Evolutionary conservation across 2,329 filamentous ascomycete species (phyloP).

Genomic region (Coniochaeta ligniaria): DNA sequence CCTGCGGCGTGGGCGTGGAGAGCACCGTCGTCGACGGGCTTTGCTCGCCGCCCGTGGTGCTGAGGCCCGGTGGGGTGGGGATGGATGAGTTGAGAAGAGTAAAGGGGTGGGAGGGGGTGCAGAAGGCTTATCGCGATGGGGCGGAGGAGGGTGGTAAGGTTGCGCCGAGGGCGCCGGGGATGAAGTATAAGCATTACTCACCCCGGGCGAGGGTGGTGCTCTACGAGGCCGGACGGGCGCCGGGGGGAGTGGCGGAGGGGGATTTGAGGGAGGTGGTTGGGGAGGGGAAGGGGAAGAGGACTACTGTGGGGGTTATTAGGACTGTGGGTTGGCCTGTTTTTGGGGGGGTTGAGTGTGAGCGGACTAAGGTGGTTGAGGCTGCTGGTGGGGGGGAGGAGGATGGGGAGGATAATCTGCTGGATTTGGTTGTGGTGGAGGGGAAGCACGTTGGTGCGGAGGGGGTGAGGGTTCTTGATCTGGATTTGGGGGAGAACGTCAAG

Average conservation of each 20-base stretch:
- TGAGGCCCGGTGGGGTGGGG: constrained; percentile 81
- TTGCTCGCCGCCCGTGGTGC: constrained; percentile 68
- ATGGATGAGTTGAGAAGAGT: constrained; percentile 70
- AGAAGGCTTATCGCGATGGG: constrained; percentile 71
- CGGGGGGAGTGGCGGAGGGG: constrained; percentile 6
- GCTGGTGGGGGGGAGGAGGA: constrained; percentile 14
- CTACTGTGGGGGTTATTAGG: constrained; percentile 43
- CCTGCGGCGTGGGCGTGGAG: constrained; percentile 84
- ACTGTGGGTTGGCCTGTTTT: constrained; percentile 45
- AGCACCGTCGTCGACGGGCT: constrained; percentile 95
- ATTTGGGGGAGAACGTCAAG: constrained; percentile 62
- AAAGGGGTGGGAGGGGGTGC: constrained; percentile 73
- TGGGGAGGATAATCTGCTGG: constrained; percentile 12
- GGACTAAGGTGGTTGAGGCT: constrained; percentile 13
- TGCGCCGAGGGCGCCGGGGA: constrained; percentile 82
- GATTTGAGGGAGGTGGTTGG: constrained; percentile 5
- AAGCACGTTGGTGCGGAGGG: constrained; percentile 24
- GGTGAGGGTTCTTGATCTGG: constrained; percentile 57
- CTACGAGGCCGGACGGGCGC: constrained; percentile 52
- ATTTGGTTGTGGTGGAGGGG: constrained; percentile 23
- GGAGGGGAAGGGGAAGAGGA: constrained; percentile 14
- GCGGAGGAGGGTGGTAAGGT: constrained; percentile 54
- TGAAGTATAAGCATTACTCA: constrained; percentile 99
- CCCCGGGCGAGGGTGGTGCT: constrained; percentile 80
- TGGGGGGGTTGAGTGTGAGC: constrained; percentile 28